phyloP scores from a whole-genome alignment of 2,329 filamentous ascomycete genomes.

The Ceratocystis cubensis region DNA sequence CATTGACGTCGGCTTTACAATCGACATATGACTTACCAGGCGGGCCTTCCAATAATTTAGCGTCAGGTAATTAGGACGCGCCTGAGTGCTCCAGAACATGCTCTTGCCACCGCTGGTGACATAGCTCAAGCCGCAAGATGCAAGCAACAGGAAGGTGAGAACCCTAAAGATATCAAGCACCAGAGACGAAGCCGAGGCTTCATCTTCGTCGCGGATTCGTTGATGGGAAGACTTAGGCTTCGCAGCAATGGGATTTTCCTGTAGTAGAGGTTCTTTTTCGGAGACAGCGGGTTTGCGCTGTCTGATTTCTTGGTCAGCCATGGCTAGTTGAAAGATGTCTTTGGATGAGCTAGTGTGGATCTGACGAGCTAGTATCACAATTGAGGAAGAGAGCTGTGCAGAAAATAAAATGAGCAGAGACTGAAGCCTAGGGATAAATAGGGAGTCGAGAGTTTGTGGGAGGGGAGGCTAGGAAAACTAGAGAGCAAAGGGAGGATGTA shows the following conservation, averaged over 20 bases:
- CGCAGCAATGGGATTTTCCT: neutral
- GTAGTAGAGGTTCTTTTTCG: neutral
- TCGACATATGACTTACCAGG: slow-evolving; percentile 37
- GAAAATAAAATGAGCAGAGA: no score
- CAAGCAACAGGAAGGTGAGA: slow-evolving; percentile 51
- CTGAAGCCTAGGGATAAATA: no score
- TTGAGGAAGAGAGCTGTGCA: neutral
- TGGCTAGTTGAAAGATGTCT: neutral
- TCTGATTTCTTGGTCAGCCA: slow-evolving; percentile 15
- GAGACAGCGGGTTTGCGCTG: slow-evolving; percentile 16
- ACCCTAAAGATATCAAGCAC: slow-evolving; percentile 58
- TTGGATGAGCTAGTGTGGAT: neutral
- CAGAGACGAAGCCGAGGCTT: slow-evolving; percentile 34
- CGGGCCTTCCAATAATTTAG: slow-evolving; percentile 46
- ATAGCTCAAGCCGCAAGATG: slow-evolving; percentile 61
- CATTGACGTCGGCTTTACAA: neutral
- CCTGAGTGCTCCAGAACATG: slow-evolving; percentile 51
- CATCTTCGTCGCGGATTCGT: slow-evolving; percentile 45
- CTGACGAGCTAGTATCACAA: neutral
- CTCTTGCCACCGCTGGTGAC: slow-evolving; percentile 60
- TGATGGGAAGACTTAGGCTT: slow-evolving; percentile 21
- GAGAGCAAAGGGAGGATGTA: neutral
- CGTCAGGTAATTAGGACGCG: slow-evolving; percentile 51
- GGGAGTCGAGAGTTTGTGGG: neutral
- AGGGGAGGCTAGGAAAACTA: neutral